Percentiles rank a stretch among this genome's conserved stretches.
phyloP scores from a whole-genome alignment of 2,329 filamentous ascomycete genomes.

The Verticillium nonalfalfae region DNA sequence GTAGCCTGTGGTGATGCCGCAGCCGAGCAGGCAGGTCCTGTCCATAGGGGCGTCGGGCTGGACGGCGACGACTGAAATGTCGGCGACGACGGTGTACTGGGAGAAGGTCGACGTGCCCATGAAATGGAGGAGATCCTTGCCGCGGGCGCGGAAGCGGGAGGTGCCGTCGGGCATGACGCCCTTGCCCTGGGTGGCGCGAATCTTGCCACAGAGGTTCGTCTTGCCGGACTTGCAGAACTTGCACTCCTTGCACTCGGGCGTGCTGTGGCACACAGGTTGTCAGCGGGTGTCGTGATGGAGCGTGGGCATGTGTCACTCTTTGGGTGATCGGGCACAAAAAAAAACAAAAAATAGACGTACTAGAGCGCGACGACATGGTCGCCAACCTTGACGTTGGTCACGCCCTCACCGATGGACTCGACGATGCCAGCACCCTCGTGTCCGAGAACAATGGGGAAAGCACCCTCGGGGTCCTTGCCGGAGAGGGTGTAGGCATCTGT shows the following conservation, averaged over 20 bases:
- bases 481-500: slow-evolving; percentile 88
- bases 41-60: slow-evolving; percentile 90
- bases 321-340: no score
- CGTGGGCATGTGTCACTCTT: no score
- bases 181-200: slow-evolving; percentile 90
- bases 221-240: slow-evolving; percentile 99
- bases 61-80: slow-evolving; percentile 95
- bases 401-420: slow-evolving; percentile 89
- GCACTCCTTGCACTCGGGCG: slow-evolving; percentile 94
- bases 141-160: slow-evolving; percentile 88
- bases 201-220: slow-evolving; percentile 99
- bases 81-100: slow-evolving; percentile 96
- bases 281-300: neutral
- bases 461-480: slow-evolving; percentile 95
- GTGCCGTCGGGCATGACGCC: slow-evolving; percentile 98
- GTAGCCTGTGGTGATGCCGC: slow-evolving; percentile 97
- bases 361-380: slow-evolving; percentile 89
- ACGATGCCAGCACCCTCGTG: slow-evolving; percentile 90
- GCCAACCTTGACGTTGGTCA: slow-evolving; percentile 88
- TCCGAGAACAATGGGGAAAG: slow-evolving; percentile 81
- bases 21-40: slow-evolving; percentile 90
- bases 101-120: slow-evolving; percentile 99
- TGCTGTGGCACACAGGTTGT: slow-evolving; percentile 48
- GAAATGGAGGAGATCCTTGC: slow-evolving; percentile 93
- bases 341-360: slow-evolving; percentile 37